Evolutionary conservation across 495 filamentous ascomycete genomes (phyloP), one percentile per base, ranked within the genome.

Genomic region (Xylaria cubensis): DNA sequence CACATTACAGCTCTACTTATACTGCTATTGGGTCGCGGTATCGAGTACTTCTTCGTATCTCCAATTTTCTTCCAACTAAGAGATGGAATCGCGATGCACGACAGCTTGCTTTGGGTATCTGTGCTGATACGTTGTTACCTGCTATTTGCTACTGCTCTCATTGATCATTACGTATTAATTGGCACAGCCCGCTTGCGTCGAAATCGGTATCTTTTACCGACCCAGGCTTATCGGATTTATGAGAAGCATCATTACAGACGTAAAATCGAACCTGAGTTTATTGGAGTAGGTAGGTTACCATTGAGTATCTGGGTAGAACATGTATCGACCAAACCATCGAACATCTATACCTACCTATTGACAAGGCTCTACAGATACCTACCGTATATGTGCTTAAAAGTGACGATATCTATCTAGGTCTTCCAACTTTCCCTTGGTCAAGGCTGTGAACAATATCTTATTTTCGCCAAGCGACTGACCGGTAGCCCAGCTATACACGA

Each of bases 31-130:
- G 53, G 13, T 17, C 21, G 26, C 53, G 9, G 34, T 64, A 64
- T 64, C 8, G 41, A 50, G 62, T 56, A 56, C 53, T 56, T 39
- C 34, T 36, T n/a, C 56, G 12, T n/a, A 21, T 34, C 63, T 34
- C n/a, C 41, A 12, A 26, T 65, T 34, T 48, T 48, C 63, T 13
- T 65, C 42, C 26, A 29, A 65, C 44, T 24, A 4, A 7, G n/a
- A 21, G 44, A 10, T 67, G 26, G 46, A 53, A 34, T 67, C n/a
- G 46, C 53, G 63, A 67, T 39, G 64, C 44, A 34, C 29, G 15
- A 36, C 61, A 44, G 61, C n/a, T 67, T 44, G 17, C 15, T 67
- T 53, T 67, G 46, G 64, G 46, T 46, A 53, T 53, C 9, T n/a
- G 21, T 5, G 41, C 48, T 67, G 3, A 19, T 41, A 32, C n/a